Evolutionary conservation across 257 asterid genomes (phyloP).

Genomic region (Solanum bulbocastanum): DNA sequence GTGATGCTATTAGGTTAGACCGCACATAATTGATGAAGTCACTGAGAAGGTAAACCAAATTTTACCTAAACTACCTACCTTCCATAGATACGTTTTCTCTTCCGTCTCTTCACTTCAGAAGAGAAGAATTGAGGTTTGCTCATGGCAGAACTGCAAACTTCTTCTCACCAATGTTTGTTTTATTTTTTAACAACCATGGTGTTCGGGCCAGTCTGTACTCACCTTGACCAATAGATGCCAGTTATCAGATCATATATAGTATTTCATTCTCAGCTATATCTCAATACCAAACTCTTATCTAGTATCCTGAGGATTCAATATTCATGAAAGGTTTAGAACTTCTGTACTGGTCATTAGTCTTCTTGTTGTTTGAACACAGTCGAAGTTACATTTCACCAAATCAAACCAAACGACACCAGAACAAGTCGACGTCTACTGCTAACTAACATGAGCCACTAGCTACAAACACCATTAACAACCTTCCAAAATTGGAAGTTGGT

Average conservation of each 20-base stretch:
- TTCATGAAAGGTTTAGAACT: not conserved
- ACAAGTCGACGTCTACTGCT: not conserved
- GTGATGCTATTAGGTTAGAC: not conserved
- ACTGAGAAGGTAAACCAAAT: not conserved
- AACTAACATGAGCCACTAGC: not conserved
- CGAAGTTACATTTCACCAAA: not conserved
- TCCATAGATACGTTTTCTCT: not conserved
- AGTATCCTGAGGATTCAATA: too few species aligned
- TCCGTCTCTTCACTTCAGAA: not conserved
- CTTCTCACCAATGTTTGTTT: not conserved
- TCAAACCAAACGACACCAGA: not conserved
- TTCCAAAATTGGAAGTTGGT: not conserved
- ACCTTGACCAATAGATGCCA: not conserved
- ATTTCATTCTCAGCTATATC: not conserved
- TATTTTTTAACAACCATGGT: fast-evolving
- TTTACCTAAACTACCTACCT: not conserved
- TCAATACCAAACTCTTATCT: not conserved
- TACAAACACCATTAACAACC: not conserved
- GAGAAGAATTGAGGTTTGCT: not conserved
- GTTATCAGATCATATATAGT: not conserved
- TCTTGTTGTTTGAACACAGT: not conserved
- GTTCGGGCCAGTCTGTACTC: not conserved
- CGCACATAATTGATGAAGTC: not conserved
- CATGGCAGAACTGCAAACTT: not conserved
- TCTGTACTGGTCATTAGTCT: not conserved